Evolutionary conservation across 2,329 filamentous ascomycete genomes (phyloP).

Genomic region (Alternaria dauci): DNA sequence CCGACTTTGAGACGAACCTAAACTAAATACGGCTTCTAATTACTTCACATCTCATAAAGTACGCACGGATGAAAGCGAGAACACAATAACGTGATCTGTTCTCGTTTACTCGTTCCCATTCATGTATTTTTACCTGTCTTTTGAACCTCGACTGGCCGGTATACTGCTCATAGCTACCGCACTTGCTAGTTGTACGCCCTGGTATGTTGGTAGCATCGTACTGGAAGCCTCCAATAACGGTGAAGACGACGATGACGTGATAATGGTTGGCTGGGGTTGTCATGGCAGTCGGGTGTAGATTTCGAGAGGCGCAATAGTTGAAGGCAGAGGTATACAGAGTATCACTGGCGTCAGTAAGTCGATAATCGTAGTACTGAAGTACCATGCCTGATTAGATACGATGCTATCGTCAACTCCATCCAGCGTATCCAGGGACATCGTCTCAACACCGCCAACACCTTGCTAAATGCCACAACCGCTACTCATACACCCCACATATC

Average conservation of each 20-base stretch:
- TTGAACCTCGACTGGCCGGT: not conserved
- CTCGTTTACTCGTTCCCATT: too few relatives aligned
- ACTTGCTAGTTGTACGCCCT: not conserved
- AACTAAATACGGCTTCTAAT: too few relatives aligned
- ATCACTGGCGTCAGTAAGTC: not conserved
- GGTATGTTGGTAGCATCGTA: not conserved
- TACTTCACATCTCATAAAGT: too few relatives aligned
- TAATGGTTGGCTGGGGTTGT: too few relatives aligned
- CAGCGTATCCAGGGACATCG: not conserved
- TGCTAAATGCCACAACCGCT: conserved; percentile 16
- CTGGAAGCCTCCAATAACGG: not conserved
- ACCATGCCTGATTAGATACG: not conserved
- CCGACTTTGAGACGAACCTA: too few relatives aligned
- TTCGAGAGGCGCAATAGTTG: too few relatives aligned
- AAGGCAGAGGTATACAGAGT: not conserved
- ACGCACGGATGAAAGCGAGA: too few relatives aligned
- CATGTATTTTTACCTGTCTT: not conserved
- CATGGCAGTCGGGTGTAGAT: too few relatives aligned
- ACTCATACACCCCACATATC: conserved; percentile 2
- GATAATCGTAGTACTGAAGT: not conserved
- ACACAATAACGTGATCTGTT: too few relatives aligned
- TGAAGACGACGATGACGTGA: not conserved
- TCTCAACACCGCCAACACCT: conserved; percentile 13
- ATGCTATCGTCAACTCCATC: not conserved
- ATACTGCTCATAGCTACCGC: not conserved